These are phyloP conservation scores for Monosporozyma solicola DNA, from an alignment of 805 yeast species.

Conservation along the genomic window DNA sequence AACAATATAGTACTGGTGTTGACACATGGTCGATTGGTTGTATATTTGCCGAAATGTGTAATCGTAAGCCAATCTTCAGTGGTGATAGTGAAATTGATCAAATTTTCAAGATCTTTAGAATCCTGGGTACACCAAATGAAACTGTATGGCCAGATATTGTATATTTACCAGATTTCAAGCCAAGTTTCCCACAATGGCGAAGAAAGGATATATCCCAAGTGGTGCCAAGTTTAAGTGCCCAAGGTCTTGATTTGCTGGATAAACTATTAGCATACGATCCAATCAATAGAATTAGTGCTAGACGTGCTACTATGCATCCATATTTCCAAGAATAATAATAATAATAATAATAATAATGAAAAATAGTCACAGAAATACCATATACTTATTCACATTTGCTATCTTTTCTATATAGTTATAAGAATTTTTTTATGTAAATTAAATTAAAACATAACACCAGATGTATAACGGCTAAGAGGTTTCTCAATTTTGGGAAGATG, in stretches of 20 bases:
- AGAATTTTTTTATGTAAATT: neutral
- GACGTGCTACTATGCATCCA: slow-evolving; percentile 83
- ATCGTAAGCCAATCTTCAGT: slow-evolving; percentile 95
- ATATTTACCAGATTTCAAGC: slow-evolving; percentile 75
- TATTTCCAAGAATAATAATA: slow-evolving; percentile 30
- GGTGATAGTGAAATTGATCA: slow-evolving; percentile 97
- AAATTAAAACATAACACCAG: neutral
- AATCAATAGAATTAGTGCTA: slow-evolving; percentile 86
- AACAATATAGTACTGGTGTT: slow-evolving; percentile 92
- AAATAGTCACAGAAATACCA: no score
- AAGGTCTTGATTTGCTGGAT: slow-evolving; percentile 77
- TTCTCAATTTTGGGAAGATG: no score
- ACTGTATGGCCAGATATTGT: slow-evolving; percentile 97
- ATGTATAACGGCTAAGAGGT: neutral
- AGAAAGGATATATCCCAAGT: slow-evolving; percentile 79
- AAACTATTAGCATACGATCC: slow-evolving; percentile 86
- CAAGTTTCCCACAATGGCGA: slow-evolving; percentile 74
- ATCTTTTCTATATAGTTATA: neutral
- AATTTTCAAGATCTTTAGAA: slow-evolving; percentile 77
- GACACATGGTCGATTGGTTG: slow-evolving; percentile 99
- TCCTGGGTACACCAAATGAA: slow-evolving; percentile 96
- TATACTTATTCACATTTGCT: neutral
- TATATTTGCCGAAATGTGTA: slow-evolving; percentile 95
- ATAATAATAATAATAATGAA: no score
- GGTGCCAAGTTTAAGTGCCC: slow-evolving; percentile 71